Base-by-base conservation (phyloP, 2,329 filamentous ascomycete species). In the Neofusicoccum laricinum region DNA sequence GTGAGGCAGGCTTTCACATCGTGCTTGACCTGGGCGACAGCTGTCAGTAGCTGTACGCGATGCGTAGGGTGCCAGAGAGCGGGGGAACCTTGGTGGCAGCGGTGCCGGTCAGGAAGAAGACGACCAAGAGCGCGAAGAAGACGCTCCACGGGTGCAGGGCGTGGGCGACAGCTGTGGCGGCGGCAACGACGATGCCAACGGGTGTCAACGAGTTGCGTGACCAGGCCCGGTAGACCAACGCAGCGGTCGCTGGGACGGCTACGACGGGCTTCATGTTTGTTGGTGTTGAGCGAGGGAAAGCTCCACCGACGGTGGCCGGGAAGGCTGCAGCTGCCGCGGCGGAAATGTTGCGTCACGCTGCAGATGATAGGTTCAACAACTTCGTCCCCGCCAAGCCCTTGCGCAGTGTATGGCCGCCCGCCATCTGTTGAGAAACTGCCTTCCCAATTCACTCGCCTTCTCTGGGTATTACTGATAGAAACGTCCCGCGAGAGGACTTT, bases 141-240 rank as follows among this genome's bases (percentile, higher is more conserved):
- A 93, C 81, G 66, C 91, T 91, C 89, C 92, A 97, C 3, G 94
- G 94, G 77, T 98, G 93, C n/a, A 93, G 79, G 15, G 93, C 92
- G 76, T 99, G 95, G 11, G 90, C 86, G 50, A 85, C 76, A 3
- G 92, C 93, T 3, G 93, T 96, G 48, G 90, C 71, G 4, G 83
- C 81, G 3, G 94, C 94, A 12, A 86, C 85, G 41, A 89, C 69
- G 69, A 97, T 86, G 66, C 93, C 94, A 6, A 83, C 79, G 0
- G 89, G 86, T 0, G 94, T 98, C 43, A 99, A 84, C 25, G 90
- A 93, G 64, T 78, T 78, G 21, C 73, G 70, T 3, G 75, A 77
- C 68, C 72, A 78, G 8, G 77, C 77, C 43, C 77, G 71, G 57
- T 76, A 78, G 2, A 78, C 73, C 32, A 79, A 73, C 12, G 73